phyloP scores from a whole-genome alignment of 2,329 filamentous ascomycete genomes.

The Tolypocladium guangdongense region DNA sequence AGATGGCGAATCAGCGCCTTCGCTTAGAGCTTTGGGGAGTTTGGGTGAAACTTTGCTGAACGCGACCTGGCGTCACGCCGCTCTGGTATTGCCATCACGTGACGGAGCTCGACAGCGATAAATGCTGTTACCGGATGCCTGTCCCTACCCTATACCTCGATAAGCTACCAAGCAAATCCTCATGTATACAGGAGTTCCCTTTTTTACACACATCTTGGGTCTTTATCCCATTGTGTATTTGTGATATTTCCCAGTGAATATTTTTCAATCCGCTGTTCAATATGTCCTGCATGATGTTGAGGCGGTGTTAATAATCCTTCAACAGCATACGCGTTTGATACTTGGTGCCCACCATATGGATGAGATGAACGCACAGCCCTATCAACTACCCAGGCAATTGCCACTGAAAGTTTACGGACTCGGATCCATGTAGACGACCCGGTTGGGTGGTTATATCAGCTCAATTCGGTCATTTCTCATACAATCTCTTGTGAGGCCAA shows the following conservation, averaged over 20 bases:
- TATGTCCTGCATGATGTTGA: neutral
- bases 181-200: no score
- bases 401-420: no score
- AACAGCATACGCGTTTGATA: neutral
- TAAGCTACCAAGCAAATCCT: neutral
- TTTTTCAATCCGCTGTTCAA: neutral
- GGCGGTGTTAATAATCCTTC: neutral
- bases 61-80: neutral
- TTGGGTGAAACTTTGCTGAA: neutral
- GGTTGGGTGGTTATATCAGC: no score
- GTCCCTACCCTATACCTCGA: neutral
- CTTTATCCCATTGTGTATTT: neutral
- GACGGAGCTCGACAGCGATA: neutral
- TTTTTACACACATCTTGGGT: neutral
- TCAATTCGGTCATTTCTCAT: no score
- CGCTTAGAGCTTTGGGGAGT: neutral
- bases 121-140: no score
- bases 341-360: neutral
- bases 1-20: neutral
- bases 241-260: neutral
- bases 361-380: no score
- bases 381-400: no score
- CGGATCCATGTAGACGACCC: no score
- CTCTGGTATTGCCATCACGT: neutral
- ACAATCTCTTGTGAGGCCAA: no score